Evolutionary conservation across 2,329 filamentous ascomycete species (phyloP).

Genomic region (Penicillium sp.): DNA sequence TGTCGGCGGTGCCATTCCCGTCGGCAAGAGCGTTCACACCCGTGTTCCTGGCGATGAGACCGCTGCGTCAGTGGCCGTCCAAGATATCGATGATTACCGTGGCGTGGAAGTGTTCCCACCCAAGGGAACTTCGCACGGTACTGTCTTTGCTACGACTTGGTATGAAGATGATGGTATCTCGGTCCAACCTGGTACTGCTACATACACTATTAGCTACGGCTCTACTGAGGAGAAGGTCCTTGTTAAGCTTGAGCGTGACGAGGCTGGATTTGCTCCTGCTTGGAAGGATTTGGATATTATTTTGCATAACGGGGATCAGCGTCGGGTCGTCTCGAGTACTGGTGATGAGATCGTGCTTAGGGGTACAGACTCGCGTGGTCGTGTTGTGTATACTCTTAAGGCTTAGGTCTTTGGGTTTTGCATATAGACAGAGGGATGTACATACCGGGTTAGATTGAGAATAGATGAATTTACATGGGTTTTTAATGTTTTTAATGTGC

Average conservation of each 20-base stretch:
- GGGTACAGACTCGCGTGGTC: slow-evolving; percentile 29
- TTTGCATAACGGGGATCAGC: slow-evolving; percentile 52
- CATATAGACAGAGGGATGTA: not conserved
- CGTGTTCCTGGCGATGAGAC: slow-evolving; percentile 53
- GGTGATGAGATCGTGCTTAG: slow-evolving; percentile 33
- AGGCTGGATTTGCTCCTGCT: slow-evolving; percentile 47
- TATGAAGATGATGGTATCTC: slow-evolving; percentile 60
- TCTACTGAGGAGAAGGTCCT: slow-evolving; percentile 47
- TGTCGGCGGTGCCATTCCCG: slow-evolving; percentile 55
- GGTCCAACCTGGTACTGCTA: slow-evolving; percentile 42
- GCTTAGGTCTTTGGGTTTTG: slow-evolving; percentile 8
- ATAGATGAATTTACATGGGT: too few species aligned
- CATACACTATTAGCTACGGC: slow-evolving; percentile 47
- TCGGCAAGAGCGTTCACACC: slow-evolving; percentile 54
- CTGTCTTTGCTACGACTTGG: slow-evolving; percentile 49
- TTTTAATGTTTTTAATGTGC: too few species aligned
- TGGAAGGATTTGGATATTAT: slow-evolving; percentile 55
- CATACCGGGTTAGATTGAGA: too few species aligned
- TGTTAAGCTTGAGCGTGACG: slow-evolving; percentile 45
- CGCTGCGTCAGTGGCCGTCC: slow-evolving; percentile 42
- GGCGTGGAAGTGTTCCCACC: slow-evolving; percentile 60
- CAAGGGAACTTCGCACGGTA: slow-evolving; percentile 40
- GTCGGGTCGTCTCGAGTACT: slow-evolving; percentile 39
- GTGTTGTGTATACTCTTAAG: slow-evolving; percentile 34
- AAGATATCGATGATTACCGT: slow-evolving; percentile 55